A percentile compares a stretch with the other conserved stretches of the same genome.
phyloP scores from a whole-genome alignment of 495 filamentous ascomycete genomes.

The Penicillium coffeae region DNA sequence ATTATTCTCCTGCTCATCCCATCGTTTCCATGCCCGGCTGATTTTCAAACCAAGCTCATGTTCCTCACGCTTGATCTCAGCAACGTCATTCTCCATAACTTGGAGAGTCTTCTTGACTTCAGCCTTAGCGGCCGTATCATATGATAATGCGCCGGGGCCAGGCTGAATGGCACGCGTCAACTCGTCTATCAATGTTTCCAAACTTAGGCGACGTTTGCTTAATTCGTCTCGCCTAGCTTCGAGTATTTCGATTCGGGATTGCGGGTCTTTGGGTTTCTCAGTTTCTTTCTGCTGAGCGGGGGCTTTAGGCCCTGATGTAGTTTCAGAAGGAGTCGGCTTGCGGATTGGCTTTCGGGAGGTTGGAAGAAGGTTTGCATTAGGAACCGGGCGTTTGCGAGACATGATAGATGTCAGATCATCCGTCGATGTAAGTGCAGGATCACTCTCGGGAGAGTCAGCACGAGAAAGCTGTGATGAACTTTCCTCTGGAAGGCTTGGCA shows the following conservation, averaged over 20 bases:
- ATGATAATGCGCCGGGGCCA: slow-evolving; percentile 44
- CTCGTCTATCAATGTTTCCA: slow-evolving; percentile 67
- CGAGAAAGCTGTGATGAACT: slow-evolving; percentile 38
- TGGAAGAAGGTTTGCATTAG: slow-evolving; percentile 23
- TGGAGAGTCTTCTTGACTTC: slow-evolving; percentile 71
- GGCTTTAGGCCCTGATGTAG: slow-evolving; percentile 36
- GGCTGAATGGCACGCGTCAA: slow-evolving; percentile 61
- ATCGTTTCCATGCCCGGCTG: slow-evolving; percentile 73
- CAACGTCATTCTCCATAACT: slow-evolving; percentile 65
- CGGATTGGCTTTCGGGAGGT: slow-evolving; percentile 43
- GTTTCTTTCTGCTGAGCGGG: slow-evolving; percentile 54
- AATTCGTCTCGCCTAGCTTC: slow-evolving; percentile 65
- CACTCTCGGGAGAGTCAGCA: slow-evolving; percentile 24
- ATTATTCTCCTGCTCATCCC: slow-evolving; percentile 66
- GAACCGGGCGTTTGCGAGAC: slow-evolving; percentile 46
- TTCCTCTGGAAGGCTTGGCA: neutral
- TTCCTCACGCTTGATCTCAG: slow-evolving; percentile 73
- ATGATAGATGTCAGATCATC: slow-evolving; percentile 38
- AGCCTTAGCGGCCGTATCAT: slow-evolving; percentile 56
- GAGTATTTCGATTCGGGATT: slow-evolving; percentile 60
- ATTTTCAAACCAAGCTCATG: slow-evolving; percentile 84
- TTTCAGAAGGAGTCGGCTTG: slow-evolving; percentile 53
- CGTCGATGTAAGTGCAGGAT: slow-evolving; percentile 31
- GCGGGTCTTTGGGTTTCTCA: slow-evolving; percentile 50
- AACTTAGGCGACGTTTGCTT: slow-evolving; percentile 61